Evolutionary conservation across 176 grass and related monocot genomes (phyloP), one percentile per base, ranked within the genome.

Genomic region (Eragrostis curvula): DNA sequence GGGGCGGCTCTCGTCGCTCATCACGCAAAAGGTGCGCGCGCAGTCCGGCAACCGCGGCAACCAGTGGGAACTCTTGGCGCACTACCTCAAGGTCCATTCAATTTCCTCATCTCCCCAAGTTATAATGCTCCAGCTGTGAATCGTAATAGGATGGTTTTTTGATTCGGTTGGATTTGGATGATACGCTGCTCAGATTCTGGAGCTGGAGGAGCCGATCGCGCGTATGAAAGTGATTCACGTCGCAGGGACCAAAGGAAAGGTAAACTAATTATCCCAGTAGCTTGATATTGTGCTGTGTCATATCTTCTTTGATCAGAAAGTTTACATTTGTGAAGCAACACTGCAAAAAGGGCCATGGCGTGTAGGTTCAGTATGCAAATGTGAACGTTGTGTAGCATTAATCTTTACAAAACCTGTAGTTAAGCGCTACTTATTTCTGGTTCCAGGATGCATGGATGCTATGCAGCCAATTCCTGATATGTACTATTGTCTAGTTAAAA

Each of bases 181-280:
- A 44, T 75, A 13, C 15, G 6, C 66, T 66, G 11, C 17, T 43
- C 66, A 95, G 92, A 88, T 88, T 87, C 53, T 88, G 66, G 90
- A 87, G 78, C 72, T 97, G 77, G 90, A 97, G 83, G 73, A 94
- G 78, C 79, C 77, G 16, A 94, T 94, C 58, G 55, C 73, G 53
- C 59, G 83, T 60, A 89, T 97, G 78, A 97, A 94, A 74, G 91
- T 97, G 50, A 84, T 97, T 67, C 95, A 97, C 71, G 85, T 97
- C 57, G 95, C 92, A 0, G 92, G 95, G 75, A 98, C 95, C 47
- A 98, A 98, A 79, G 95, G 95, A 36, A 98, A 98, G 95, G 95
- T 98, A 84, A 79, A 58, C 16, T 9, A 79, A 65, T 55, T 5
- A 50, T 7, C 16, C 3, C 21, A 7, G 27, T 18, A 12, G 4